Base-by-base conservation (phyloP, 352 stramenopile genomes). In the Phytophthora constricta region DNA sequence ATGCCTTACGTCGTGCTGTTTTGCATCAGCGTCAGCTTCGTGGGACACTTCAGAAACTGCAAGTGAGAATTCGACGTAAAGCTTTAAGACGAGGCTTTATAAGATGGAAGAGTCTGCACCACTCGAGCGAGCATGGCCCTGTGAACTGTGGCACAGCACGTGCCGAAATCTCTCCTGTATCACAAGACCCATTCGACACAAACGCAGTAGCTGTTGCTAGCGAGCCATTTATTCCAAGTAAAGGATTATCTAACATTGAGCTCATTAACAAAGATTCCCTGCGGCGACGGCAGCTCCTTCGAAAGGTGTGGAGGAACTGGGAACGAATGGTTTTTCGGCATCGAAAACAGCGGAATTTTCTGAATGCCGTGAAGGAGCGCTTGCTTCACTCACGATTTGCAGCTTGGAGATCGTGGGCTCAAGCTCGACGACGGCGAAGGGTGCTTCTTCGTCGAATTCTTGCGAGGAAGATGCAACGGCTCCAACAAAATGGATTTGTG, bases 401-500 rank as follows among this genome's bases (percentile, higher is more conserved):
- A 20, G 23, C 37, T 27, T 74, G 66, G 61, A 50, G 17, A 10
- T 58, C 54, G 11, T 27, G 54, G 5, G 27, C 20, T 13, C 27
- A 20, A 4, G 19, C 19, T 37, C n/a, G 52, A 39, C 49, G 37
- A 33, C 56, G 53, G 25, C 51, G 46, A 55, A 50, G 17, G 26
- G 19, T 59, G 13, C 17, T 59, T 4, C 20, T 74, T 11, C 55
- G 61, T 47, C 61, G 66, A 47, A 53, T 74, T 20, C 13, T 67
- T 19, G 26, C 22, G 45, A 59, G 53, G 23, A 69, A 34, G 13
- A 55, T n/a, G 1, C 20, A 22, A 13, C 43, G 52, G 19, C 27
- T 65, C 19, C 68, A 52, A 33, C 52, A 72, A 22, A 11, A 56
- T 7, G 62, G 68, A 5, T 69, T 86, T 7, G 53, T 55, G 5